Evolutionary conservation across 345 rosid genomes (phyloP), one percentile per base, ranked within the genome.

Genomic region (Syzygium grande): DNA sequence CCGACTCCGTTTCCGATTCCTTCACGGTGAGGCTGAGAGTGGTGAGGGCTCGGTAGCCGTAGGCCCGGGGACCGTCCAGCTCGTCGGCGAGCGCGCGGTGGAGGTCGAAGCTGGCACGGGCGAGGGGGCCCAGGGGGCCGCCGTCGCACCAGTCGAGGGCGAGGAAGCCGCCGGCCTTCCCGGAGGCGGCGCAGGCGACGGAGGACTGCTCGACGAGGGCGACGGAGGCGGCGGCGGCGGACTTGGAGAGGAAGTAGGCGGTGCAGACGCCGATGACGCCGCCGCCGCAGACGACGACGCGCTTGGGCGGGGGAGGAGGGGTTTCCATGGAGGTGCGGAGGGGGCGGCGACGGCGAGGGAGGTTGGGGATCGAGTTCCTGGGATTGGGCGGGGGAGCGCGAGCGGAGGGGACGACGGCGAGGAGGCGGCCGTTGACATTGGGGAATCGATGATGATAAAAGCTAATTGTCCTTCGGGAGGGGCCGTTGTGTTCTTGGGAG

Each of bases 101-200:
- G 85, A 97, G 97, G 88, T 92, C 90, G 92, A 96, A 97, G 94
- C 98, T 96, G 73, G 95, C 94, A 2, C 97, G 95, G 2, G 99
- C 99, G 23, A 97, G 93, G 49, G 92, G 61, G 25, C 88, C 89
- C 87, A 95, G 89, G 1, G 97, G 91, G 6, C 95, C 96, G 23
- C 93, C 93, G 89, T 96, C 99, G 87, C 98, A 97, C 99, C 98
- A 96, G 86, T 96, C 99, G 0, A 93, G 87, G 58, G 98, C 99
- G 86, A 97, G 97, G 89, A 96, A 97, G 5, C 99, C 99, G 16
- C 96, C 99, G 80, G 99, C 94, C 89, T 95, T 97, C 9, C 98
- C 98, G 2, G 99, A 97, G 13, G 98, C 99, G 5, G 95, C 98
- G 87, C 98, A 96, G 3, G 98, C 98, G 23, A 94, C 86, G 7